phyloP scores from a whole-genome alignment of 2,329 filamentous ascomycete genomes.

The Fusarium tjaetaba region DNA sequence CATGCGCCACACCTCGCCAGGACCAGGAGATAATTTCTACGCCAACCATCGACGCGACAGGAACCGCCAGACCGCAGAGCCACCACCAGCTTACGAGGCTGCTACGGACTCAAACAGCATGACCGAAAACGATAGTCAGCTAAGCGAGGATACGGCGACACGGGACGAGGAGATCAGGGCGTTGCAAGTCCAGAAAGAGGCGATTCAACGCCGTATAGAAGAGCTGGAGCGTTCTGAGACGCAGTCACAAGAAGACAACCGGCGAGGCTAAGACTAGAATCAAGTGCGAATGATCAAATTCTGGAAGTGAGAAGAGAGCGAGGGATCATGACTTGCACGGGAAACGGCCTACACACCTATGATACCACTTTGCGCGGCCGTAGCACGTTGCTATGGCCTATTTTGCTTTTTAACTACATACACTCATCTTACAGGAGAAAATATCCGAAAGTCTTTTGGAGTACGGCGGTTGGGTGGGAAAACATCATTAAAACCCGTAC shows the following conservation, averaged over 20 bases:
- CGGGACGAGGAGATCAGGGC: slow-evolving; percentile 47
- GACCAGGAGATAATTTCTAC: slow-evolving; percentile 27
- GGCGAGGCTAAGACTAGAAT: neutral
- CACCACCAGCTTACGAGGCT: slow-evolving; percentile 48
- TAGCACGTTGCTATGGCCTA: slow-evolving; percentile 27
- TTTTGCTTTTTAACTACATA: slow-evolving; percentile 30
- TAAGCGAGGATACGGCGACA: slow-evolving; percentile 34
- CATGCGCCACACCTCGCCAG: slow-evolving; percentile 17
- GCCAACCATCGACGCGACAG: slow-evolving; percentile 25
- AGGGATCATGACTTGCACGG: slow-evolving; percentile 32
- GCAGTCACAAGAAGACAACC: slow-evolving; percentile 16
- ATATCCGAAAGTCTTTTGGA: slow-evolving; percentile 8
- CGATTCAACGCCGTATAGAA: slow-evolving; percentile 50
- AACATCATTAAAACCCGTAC: neutral
- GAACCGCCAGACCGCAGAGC: slow-evolving; percentile 34
- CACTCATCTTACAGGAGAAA: slow-evolving; percentile 6
- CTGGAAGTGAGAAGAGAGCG: slow-evolving; percentile 8
- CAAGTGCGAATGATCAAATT: slow-evolving; percentile 1
- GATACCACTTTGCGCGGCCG: slow-evolving; percentile 46
- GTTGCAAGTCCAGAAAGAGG: slow-evolving; percentile 49
- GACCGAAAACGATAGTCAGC: slow-evolving; percentile 35
- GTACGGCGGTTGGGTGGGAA: slow-evolving; percentile 1
- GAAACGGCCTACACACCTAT: slow-evolving; percentile 42
- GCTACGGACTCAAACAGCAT: slow-evolving; percentile 37
- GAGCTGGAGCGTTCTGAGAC: slow-evolving; percentile 46